These are phyloP conservation scores for Lupinus albus DNA, from an alignment of 306 rosid genomes.

Conservation along the genomic window DNA sequence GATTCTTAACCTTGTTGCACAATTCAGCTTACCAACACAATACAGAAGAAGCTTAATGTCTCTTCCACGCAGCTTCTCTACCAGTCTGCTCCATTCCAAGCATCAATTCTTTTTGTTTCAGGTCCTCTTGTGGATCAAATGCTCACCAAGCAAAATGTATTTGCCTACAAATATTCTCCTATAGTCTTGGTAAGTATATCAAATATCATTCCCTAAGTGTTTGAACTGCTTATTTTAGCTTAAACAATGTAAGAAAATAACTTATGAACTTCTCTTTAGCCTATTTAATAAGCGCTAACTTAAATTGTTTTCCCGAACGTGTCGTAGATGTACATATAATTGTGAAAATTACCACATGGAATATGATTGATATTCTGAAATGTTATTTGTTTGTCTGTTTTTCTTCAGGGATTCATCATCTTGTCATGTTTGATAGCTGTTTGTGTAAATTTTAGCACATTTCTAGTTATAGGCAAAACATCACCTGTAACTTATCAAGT, in stretches of 20 bases:
- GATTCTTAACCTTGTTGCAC: conserved; percentile 55
- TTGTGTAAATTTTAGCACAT: conserved; percentile 94
- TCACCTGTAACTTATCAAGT: conserved; percentile 98
- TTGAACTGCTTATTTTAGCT: too few species aligned
- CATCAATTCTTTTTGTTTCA: conserved; percentile 88
- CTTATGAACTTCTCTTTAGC: too few species aligned
- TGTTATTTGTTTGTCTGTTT: background rate
- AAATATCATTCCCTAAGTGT: background rate
- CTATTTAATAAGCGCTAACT: too few species aligned
- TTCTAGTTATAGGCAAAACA: conserved; percentile 92
- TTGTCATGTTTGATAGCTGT: conserved; percentile 90
- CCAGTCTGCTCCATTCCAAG: conserved; percentile 96
- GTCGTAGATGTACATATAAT: background rate
- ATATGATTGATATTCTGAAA: conserved; percentile 5
- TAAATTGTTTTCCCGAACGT: too few species aligned
- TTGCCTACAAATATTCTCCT: conserved; percentile 79
- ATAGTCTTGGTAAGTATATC: conserved; percentile 66
- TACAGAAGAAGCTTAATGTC: conserved; percentile 91
- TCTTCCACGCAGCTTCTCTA: conserved; percentile 92
- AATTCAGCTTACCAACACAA: conserved; percentile 91
- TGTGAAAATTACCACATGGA: background rate
- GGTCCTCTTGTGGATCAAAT: conserved; percentile 88
- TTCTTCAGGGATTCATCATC: conserved; percentile 71
- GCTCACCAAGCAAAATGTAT: conserved; percentile 83
- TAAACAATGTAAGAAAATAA: too few species aligned